phyloP scores from a whole-genome alignment of 2,329 filamentous ascomycete genomes.

The Lasiodiplodia hormozganensis region DNA sequence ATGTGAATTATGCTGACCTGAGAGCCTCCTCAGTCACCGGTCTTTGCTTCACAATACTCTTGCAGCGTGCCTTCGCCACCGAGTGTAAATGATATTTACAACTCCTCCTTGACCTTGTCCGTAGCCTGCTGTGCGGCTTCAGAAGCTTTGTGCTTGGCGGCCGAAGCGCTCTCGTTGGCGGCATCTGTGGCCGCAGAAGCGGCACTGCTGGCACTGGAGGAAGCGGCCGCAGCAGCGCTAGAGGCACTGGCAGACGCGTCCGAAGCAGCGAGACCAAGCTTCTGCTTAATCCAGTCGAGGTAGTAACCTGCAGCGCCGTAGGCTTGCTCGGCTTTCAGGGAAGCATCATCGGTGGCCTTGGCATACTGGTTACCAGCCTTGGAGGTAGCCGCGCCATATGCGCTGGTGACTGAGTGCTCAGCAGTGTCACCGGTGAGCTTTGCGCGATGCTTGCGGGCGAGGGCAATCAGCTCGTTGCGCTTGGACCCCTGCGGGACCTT shows the following conservation, averaged over 20 bases:
- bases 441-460: slow-evolving; percentile 86
- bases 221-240: slow-evolving; percentile 43
- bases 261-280: slow-evolving; percentile 53
- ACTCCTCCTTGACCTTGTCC: slow-evolving; percentile 52
- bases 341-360: slow-evolving; percentile 74
- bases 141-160: slow-evolving; percentile 32
- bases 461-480: slow-evolving; percentile 83
- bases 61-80: background rate
- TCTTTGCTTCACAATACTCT: background rate
- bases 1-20: background rate
- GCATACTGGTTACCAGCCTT: slow-evolving; percentile 76
- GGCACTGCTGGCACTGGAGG: slow-evolving; percentile 43
- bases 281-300: slow-evolving; percentile 52
- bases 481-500: slow-evolving; percentile 90
- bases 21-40: background rate
- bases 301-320: slow-evolving; percentile 57
- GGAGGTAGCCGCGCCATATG: slow-evolving; percentile 54
- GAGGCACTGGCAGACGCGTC: slow-evolving; percentile 41
- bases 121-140: slow-evolving; percentile 41
- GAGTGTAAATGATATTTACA: slow-evolving; percentile 41
- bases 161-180: slow-evolving; percentile 40
- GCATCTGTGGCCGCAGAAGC: slow-evolving; percentile 43
- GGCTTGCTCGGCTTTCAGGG: slow-evolving; percentile 67
- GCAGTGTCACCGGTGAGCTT: slow-evolving; percentile 72
- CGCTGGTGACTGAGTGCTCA: slow-evolving; percentile 45